Evolutionary conservation across 2,329 filamentous ascomycete genomes (phyloP), one percentile per base, ranked within the genome.

Genomic region (Colletotrichum sojae): DNA sequence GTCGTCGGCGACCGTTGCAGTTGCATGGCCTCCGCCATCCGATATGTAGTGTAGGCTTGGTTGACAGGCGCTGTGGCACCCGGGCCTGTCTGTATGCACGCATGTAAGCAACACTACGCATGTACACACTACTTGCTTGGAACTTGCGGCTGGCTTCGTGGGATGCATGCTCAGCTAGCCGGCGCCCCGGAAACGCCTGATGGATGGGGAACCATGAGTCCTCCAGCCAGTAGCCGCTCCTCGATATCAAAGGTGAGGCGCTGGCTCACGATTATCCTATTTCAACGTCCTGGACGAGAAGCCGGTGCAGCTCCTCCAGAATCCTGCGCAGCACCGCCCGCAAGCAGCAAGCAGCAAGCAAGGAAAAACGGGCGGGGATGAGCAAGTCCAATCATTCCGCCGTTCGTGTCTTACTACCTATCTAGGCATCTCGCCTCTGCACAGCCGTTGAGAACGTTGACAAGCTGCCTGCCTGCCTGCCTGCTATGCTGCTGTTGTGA

Each of bases 21-120:
- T 48, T 48, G 45, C 45, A 48, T 20, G 18, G n/a, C n/a, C 9
- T 20, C 22, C 49, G 49, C 13, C 48, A 25, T 58, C 40, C 31
- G 31, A 48, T 22, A 15, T 13, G 6, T 4, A 1, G 16, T 43
- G 20, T 31, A 49, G 49, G 39, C 56, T 40, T 40, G 36, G 13
- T 45, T 67, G 64, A 63, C 64, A 45, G 58, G 36, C 52, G 52
- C 18, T 25, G 64, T 55, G 58, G 18, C 51, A 51, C 18, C 15
- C 22, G 12, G 8, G 20, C 22, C 22, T 25, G 22, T 25, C 22
- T 25, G 22, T 20, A 25, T 45, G 54, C 54, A 46, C 31, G 55
- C 27, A 18, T 46, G 57, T 2, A 20, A 3, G 31, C 6, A 36
- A 36, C 31, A 36, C 31, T 36, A 36, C 31, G 31, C 10, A 36